Conservation (phyloP, 345 rosid species). For the Gossypium rotundifolium region DNA sequence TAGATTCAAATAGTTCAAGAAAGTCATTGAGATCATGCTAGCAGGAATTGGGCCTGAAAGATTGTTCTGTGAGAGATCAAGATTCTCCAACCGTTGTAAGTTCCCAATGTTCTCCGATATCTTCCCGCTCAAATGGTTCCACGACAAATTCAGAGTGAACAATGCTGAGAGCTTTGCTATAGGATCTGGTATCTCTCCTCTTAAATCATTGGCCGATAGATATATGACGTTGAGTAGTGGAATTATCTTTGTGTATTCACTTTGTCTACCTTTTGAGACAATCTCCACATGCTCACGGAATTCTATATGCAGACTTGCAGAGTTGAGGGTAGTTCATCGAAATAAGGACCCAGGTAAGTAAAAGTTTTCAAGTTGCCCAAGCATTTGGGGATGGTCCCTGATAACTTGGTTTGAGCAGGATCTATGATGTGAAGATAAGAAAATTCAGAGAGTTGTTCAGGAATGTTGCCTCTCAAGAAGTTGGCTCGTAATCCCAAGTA, state of each 20-base stretch:
- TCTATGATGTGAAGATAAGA: constrained; percentile 5
- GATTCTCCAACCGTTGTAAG: constrained; percentile 15
- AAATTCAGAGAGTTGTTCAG: constrained; percentile 17
- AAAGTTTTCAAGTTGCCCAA: background rate
- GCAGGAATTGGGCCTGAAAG: constrained; percentile 23
- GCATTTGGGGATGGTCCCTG: constrained; percentile 12
- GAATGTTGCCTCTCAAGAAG: constrained; percentile 15
- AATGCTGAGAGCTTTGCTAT: constrained; percentile 17
- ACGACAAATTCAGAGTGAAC: constrained; percentile 13
- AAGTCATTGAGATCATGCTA: constrained; percentile 16
- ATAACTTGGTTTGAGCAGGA: constrained; percentile 12
- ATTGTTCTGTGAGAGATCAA: constrained; percentile 24
- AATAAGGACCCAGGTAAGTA: background rate
- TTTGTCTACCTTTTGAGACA: background rate
- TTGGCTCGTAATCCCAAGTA: no score
- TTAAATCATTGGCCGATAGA: constrained; percentile 17
- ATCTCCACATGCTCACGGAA: background rate
- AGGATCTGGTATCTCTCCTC: constrained; percentile 13
- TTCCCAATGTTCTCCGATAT: constrained; percentile 8
- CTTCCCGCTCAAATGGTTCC: constrained; percentile 18
- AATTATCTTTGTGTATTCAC: no score
- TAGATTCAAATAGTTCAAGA: constrained; percentile 17
- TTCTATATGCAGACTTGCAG: background rate
- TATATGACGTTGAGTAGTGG: constrained; percentile 1
- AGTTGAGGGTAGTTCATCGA: background rate